Conservation (phyloP, 139 green algal species). For the Chlorella sorokiniana region DNA sequence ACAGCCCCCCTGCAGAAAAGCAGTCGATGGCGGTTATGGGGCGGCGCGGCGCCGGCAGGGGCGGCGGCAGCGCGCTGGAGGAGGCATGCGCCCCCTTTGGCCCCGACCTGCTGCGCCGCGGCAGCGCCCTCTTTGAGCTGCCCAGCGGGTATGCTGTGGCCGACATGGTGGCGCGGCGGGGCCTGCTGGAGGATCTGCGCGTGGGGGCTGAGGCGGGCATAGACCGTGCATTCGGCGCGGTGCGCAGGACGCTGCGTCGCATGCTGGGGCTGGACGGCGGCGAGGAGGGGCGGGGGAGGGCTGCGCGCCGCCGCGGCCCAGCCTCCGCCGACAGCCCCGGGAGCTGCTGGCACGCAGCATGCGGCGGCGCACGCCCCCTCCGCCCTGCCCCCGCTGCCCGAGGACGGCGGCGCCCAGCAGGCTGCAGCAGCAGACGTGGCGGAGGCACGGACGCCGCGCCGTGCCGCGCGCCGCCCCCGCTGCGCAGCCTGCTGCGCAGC, state of each 20-base stretch:
- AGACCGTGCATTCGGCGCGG: slow-evolving; percentile 49
- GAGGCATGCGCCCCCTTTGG: not conserved
- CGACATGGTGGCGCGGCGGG: slow-evolving; percentile 6
- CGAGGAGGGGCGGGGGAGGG: too few species aligned
- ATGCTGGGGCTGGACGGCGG: slow-evolving; percentile 35
- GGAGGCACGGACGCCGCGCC: not conserved
- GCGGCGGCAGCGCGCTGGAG: not conserved
- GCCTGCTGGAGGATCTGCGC: slow-evolving; percentile 70
- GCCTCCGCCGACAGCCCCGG: not conserved
- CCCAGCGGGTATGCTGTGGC: slow-evolving; percentile 21
- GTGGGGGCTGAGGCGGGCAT: slow-evolving; percentile 62
- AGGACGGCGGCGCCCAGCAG: too few species aligned
- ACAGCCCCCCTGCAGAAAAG: too few species aligned
- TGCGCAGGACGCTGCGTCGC: slow-evolving; percentile 45
- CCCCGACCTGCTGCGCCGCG: not conserved
- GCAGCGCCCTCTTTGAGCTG: slow-evolving; percentile 31
- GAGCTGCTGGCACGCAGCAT: slow-evolving; percentile 2
- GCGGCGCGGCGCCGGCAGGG: not conserved
- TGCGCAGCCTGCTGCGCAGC: slow-evolving; percentile 16
- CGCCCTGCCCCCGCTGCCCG: not conserved
- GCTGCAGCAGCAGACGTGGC: not conserved
- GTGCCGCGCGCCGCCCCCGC: not conserved
- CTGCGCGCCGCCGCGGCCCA: not conserved
- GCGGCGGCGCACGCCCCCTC: not conserved
- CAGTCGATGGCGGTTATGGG: slow-evolving; percentile 6